Evolutionary conservation across 305 asterid species (phyloP).

Genomic region (Withania somnifera): DNA sequence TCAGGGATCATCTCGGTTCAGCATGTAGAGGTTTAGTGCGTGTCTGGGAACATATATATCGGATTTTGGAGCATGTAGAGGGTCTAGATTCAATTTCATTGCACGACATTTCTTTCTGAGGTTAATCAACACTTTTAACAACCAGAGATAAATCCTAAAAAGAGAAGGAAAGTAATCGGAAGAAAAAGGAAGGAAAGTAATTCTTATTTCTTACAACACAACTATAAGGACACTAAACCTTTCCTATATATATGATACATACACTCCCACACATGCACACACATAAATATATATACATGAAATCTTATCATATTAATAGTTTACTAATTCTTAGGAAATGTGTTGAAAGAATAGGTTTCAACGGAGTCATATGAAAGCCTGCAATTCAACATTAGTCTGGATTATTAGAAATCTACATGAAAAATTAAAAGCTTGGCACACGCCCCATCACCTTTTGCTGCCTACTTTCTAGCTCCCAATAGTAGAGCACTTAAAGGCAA

Average conservation of each 20-base stretch:
- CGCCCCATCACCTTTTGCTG: background rate
- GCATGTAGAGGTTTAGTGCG: no score
- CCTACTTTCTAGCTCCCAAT: background rate
- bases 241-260: background rate
- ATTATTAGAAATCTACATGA: background rate
- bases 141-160: background rate
- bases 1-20: background rate
- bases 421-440: background rate
- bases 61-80: no score
- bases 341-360: background rate
- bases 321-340: background rate
- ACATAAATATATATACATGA: background rate
- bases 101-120: background rate
- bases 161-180: background rate
- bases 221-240: background rate
- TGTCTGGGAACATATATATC: no score
- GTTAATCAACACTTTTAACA: background rate
- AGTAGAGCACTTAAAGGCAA: background rate
- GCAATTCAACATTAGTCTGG: background rate
- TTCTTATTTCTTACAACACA: background rate
- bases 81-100: no score
- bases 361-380: background rate
- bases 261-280: background rate
- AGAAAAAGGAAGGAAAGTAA: background rate
- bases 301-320: background rate